Evolutionary conservation across 345 rosid genomes (phyloP).

Genomic region (Boechera divaricarpa): DNA sequence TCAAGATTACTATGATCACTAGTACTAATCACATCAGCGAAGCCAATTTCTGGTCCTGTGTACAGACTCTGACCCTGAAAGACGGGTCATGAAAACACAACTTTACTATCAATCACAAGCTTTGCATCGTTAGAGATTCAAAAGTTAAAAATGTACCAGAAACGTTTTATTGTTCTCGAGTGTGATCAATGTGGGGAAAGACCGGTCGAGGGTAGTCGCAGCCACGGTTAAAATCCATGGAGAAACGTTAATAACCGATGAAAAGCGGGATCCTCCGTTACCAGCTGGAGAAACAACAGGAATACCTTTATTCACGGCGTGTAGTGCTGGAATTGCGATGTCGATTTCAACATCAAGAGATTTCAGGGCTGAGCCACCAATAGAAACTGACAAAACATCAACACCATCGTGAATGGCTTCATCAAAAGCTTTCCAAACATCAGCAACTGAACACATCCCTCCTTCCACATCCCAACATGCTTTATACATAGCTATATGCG

Average conservation of each 20-base stretch:
- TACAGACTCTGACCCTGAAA: slow-evolving; percentile 36
- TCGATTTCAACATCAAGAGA: slow-evolving; percentile 46
- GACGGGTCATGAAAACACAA: not conserved
- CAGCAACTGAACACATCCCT: slow-evolving; percentile 47
- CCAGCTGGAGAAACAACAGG: slow-evolving; percentile 46
- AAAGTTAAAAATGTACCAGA: slow-evolving; percentile 27
- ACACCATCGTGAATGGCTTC: slow-evolving; percentile 62
- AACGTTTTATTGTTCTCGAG: slow-evolving; percentile 40
- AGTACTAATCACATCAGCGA: not conserved
- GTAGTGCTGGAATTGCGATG: slow-evolving; percentile 52
- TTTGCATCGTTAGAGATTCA: slow-evolving; percentile 4
- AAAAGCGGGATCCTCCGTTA: slow-evolving; percentile 40
- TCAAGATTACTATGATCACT: not conserved
- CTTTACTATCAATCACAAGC: not conserved
- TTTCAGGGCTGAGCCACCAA: slow-evolving; percentile 26
- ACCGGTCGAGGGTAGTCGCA: slow-evolving; percentile 54
- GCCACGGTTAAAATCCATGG: slow-evolving; percentile 62
- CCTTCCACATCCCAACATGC: slow-evolving; percentile 55
- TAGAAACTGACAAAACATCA: slow-evolving; percentile 54
- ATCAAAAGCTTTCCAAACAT: slow-evolving; percentile 58
- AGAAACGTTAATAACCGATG: slow-evolving; percentile 50
- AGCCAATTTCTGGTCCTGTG: slow-evolving; percentile 35
- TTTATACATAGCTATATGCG: slow-evolving; percentile 58
- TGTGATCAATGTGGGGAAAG: slow-evolving; percentile 44
- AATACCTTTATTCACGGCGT: slow-evolving; percentile 52